Base-by-base conservation (phyloP, 2,329 filamentous ascomycete genomes). In the Cladorrhinum sp. region DNA sequence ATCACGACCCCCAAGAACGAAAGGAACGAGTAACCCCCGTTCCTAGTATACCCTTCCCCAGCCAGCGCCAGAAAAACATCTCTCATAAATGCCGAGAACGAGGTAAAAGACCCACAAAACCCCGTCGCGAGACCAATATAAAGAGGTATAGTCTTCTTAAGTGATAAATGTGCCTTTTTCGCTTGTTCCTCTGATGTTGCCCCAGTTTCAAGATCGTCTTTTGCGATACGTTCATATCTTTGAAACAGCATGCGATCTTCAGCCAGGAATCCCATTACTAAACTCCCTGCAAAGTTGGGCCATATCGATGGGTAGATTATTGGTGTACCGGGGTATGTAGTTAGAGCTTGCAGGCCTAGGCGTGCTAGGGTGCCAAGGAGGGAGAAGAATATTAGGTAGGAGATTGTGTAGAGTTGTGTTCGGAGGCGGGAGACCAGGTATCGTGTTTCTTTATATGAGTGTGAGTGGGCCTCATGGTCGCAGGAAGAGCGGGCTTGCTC, bases 91-190 rank as follows among this genome's bases (percentile, higher is more conserved):
- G 88, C 86, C 0, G 92, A 96, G 74, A 96, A 96, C 9, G 89
- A 93, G 0, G 93, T 91, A 59, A 89, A 85, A 65, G 83, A 87
- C 57, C 89, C 88, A 69, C 89, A 91, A 74, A 91, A 91, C 5
- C 88, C 89, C 0, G 86, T 89, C 0, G 88, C 83, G 2, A 72
- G 68, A 50, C 71, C 93, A 61, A 96, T 89, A 71, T 96, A 96
- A 0, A 96, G 79, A 0, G 93, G 93, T 25, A 96, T 89, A 0
- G 90, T 90, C 77, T 96, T 96, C 72, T 96, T 96, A 25, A 80
- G 76, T 4, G 85, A 79, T 38, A 82, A 73, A 70, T 90, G 36
- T 36, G 32, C 45, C 45, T 23, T 5, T 50, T 2, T 9, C n/a
- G 36, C 22, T 49, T 16, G n/a, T n/a, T n/a, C 50, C 18, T 8